Evolutionary conservation across 2,329 filamentous ascomycete genomes (phyloP), one percentile per base, ranked within the genome.

Genomic region (Plectosphaerella sp.): DNA sequence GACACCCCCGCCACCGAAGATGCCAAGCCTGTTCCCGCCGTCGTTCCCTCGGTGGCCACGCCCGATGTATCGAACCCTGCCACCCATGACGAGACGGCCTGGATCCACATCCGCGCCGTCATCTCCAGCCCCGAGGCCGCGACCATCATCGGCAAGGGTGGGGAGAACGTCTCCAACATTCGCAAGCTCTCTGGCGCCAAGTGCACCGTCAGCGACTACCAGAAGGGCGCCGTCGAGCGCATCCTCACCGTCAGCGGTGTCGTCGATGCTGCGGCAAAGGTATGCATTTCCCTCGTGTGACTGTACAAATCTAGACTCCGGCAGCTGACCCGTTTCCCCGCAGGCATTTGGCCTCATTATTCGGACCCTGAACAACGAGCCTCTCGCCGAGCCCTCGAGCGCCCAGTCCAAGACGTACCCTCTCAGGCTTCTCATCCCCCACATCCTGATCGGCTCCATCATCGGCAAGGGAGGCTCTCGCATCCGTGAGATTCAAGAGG

Each of bases 201-300:
- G 75, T 99, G 94, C 77, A 99, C 94, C 47, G 94, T 99, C 62
- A 97, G 92, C 75, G 94, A 99, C 73, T 99, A 97, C 66, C 89
- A 95, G 62, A 91, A 96, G 66, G 94, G 94, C 59, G 94, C 94
- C 51, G 92, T 97, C 35, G 94, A 99, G 77, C 90, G 94, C 67
- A 97, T 99, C 65, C 79, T 99, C 64, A 99, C 94, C 33, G 94
- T 99, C 56, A 97, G 93, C 71, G 94, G 94, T 57, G 87, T 91
- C 59, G 93, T 97, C 61, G 94, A 99, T 74, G 93, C 93, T 61
- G 92, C 92, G 59, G 94, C 94, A 61, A 99, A 99, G 84, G 91
- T 93, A 77, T 62, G 9, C 14, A 15, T 5, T 14, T 39, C 3
- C 18, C 37, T 15, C 18, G 15, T 4, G 10, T 28, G 12, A 22